Evolutionary conservation across 2,329 filamentous ascomycete species (phyloP).

Genomic region (Ophiostoma pallidulum): DNA sequence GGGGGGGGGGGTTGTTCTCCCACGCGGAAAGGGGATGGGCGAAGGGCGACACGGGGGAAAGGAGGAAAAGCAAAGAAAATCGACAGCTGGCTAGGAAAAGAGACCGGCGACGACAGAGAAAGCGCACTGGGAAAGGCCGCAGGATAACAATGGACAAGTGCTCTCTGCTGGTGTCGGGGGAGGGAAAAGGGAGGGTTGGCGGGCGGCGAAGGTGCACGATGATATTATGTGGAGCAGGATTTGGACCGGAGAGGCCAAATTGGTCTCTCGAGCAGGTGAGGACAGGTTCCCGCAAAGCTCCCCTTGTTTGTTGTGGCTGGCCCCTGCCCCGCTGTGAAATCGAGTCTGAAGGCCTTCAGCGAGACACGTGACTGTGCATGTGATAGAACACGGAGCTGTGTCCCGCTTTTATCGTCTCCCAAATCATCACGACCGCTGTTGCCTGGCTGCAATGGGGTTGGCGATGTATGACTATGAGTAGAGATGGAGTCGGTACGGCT

Average conservation of each 20-base stretch:
- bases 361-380: too few relatives aligned
- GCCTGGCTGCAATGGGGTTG: too few relatives aligned
- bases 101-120: not conserved
- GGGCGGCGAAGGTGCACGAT: constrained; percentile 9
- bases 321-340: constrained; percentile 5
- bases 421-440: too few relatives aligned
- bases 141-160: constrained; percentile 8
- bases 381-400: too few relatives aligned
- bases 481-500: too few relatives aligned
- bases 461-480: too few relatives aligned
- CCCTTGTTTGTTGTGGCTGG: constrained; percentile 7
- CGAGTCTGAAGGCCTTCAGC: too few relatives aligned
- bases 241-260: constrained; percentile 12
- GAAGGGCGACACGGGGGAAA: not conserved
- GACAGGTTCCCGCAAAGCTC: constrained; percentile 8
- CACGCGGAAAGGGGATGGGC: too few relatives aligned
- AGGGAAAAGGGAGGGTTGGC: constrained; percentile 6
- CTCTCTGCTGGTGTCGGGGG: constrained; percentile 2
- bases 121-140: constrained; percentile 1
- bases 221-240: constrained; percentile 7
- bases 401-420: too few relatives aligned
- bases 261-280: constrained; percentile 11
- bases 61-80: not conserved
- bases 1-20: too few relatives aligned
- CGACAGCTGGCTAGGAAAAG: not conserved